Conservation (phyloP, 805 yeast genomes). For the Candida pseudoglaebosa region DNA sequence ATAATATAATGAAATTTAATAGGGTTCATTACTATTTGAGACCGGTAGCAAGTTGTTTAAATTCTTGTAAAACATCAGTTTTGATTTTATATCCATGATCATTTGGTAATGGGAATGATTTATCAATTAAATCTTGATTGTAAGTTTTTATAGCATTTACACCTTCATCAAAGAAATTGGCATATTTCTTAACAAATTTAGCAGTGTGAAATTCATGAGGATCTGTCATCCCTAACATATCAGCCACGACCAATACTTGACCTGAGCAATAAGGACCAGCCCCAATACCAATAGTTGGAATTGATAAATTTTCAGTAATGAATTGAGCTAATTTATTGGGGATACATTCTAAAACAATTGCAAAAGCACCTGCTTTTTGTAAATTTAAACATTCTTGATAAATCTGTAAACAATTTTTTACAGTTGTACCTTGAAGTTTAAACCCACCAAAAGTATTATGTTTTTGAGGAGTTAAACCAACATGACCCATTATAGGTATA, state of each 20-base stretch:
- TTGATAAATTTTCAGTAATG: slow-evolving; percentile 53
- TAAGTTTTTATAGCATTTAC: slow-evolving; percentile 52
- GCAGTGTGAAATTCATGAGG: slow-evolving; percentile 43
- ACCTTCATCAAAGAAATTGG: slow-evolving; percentile 46
- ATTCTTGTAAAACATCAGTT: slow-evolving; percentile 47
- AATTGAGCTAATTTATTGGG: slow-evolving; percentile 67
- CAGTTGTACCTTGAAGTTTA: slow-evolving; percentile 73
- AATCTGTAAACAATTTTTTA: slow-evolving; percentile 50
- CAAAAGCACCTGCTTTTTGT: slow-evolving; percentile 72
- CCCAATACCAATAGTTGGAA: slow-evolving; percentile 95
- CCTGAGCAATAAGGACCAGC: slow-evolving; percentile 85
- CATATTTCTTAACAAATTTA: slow-evolving; percentile 75
- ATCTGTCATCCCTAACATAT: slow-evolving; percentile 71
- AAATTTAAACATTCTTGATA: slow-evolving; percentile 65
- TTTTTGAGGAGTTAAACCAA: slow-evolving; percentile 90
- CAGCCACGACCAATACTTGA: slow-evolving; percentile 86
- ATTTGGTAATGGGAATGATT: slow-evolving; percentile 57
- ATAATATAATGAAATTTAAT: too few relatives aligned
- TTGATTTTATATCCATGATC: slow-evolving; percentile 67
- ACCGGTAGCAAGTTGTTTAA: slow-evolving; percentile 12
- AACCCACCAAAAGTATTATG: slow-evolving; percentile 79
- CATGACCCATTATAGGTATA: slow-evolving; percentile 86
- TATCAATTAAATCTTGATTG: slow-evolving; percentile 51
- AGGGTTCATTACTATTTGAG: background rate
- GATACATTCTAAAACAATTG: slow-evolving; percentile 78